These are phyloP conservation scores for Candida lessepsii DNA, from an alignment of 805 yeast genomes.

Conservation along the genomic window DNA sequence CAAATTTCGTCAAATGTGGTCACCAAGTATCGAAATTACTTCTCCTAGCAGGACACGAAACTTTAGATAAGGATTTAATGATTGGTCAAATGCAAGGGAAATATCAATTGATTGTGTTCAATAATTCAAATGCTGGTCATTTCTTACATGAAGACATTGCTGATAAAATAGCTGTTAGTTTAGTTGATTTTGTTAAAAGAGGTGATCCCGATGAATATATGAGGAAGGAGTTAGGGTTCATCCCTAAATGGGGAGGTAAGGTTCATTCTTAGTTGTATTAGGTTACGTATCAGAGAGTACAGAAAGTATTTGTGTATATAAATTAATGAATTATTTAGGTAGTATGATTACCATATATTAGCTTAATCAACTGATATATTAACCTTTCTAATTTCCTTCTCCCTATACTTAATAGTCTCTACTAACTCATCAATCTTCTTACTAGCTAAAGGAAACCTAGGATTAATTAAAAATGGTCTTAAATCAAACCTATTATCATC, in stretches of 20 bases:
- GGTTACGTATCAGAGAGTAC: too few species aligned
- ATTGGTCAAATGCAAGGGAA: constrained; percentile 99
- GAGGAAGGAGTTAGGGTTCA: constrained; percentile 29
- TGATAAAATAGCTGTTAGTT: constrained; percentile 55
- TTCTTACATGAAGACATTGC: constrained; percentile 95
- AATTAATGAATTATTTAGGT: neutral
- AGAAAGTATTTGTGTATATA: too few species aligned
- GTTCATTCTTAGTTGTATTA: constrained; percentile 17
- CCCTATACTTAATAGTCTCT: constrained; percentile 47
- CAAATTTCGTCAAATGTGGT: constrained; percentile 38
- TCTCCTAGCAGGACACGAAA: constrained; percentile 84
- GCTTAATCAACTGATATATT: constrained; percentile 47
- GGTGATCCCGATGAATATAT: constrained; percentile 38
- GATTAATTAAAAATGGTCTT: constrained; percentile 92
- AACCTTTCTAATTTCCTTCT: constrained; percentile 23
- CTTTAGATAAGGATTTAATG: constrained; percentile 78
- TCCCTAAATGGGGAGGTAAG: constrained; percentile 41
- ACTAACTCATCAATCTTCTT: constrained; percentile 83
- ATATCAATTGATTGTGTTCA: constrained; percentile 81
- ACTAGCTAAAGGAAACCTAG: constrained; percentile 86
- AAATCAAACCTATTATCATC: constrained; percentile 96
- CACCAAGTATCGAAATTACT: constrained; percentile 56
- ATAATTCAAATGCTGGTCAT: constrained; percentile 63
- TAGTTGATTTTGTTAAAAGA: constrained; percentile 49
- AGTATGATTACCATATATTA: too few species aligned